Evolutionary conservation across 768 basidiomycete genomes (phyloP), one percentile per base, ranked within the genome.

Genomic region (Termitomyces heimii): DNA sequence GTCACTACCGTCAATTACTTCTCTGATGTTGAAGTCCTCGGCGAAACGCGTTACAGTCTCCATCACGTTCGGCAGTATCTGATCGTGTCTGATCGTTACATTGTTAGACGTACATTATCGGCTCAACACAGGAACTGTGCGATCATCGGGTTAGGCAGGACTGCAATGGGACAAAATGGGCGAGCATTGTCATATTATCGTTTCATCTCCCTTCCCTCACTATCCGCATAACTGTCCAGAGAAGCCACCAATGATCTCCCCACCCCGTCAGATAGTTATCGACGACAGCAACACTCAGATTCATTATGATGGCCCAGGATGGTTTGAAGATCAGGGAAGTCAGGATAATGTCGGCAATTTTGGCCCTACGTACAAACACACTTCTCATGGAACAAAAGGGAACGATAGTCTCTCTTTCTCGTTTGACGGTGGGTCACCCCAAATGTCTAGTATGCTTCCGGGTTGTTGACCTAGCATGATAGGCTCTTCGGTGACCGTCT

Each of bases 321-420:
- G 39, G 39, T 40, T 40, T n/a, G 18, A n/a, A 40, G 39, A 40
- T 40, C 18, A 40, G n/a, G 39, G 39, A n/a, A 40, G 39, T 40
- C 39, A n/a, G 39, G 39, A 40, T 40, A 40, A 40, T 40, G 39
- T 40, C 39, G 39, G 39, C 39, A 40, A 40, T 40, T 40, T n/a
- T 40, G 39, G 39, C 39, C 39, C 39, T n/a, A 40, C 39, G 9
- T 75, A 40, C 8, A 40, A 40, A 8, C n/a, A 8, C 7, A 40
- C 39, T 40, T 40, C 39, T 6, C 39, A 40, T n/a, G 39, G 67
- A 14, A 73, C 69, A n/a, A 67, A 62, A 10, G 37, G 52, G 1
- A 64, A 65, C 54, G 68, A 64, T 6, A 71, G 67, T 56, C 42
- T 72, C 10, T 63, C 67, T 4, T 70, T 68, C 32, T 58, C 60